Conservation (phyloP, 2,329 filamentous ascomycete species). For the Monosporascus sp. region DNA sequence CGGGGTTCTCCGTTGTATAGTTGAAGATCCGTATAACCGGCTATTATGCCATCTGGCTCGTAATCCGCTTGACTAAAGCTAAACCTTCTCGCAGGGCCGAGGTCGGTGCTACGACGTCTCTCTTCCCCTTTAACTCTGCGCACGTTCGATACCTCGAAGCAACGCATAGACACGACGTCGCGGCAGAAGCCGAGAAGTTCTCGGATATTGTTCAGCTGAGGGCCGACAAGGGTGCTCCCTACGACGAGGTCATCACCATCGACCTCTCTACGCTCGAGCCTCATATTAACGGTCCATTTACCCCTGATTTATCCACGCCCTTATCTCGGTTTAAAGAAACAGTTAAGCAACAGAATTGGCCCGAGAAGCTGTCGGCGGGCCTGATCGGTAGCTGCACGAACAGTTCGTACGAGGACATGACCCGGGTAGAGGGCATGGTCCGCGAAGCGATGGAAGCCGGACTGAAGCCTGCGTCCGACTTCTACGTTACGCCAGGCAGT, state of each 20-base stretch:
- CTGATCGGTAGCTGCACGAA: constrained; percentile 98
- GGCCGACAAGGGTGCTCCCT: constrained; percentile 77
- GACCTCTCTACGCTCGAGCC: constrained; percentile 87
- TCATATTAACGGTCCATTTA: constrained; percentile 95
- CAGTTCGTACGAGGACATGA: constrained; percentile 99
- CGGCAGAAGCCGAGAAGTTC: constrained; percentile 56
- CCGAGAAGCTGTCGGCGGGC: constrained; percentile 82
- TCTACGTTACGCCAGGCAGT: constrained; percentile 94
- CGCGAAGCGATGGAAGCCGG: constrained; percentile 88
- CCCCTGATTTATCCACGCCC: constrained; percentile 89
- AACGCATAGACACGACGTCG: constrained; percentile 71
- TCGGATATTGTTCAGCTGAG: constrained; percentile 54
- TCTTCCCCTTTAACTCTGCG: constrained; percentile 85
- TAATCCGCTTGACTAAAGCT: too few relatives aligned
- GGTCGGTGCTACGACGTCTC: constrained; percentile 90
- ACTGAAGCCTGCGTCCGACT: constrained; percentile 80
- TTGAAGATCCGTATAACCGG: too few relatives aligned
- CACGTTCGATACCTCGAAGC: constrained; percentile 82
- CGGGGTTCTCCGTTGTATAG: too few relatives aligned
- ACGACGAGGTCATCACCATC: constrained; percentile 88
- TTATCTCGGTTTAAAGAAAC: constrained; percentile 84
- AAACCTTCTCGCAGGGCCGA: constrained; percentile 43
- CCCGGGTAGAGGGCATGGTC: constrained; percentile 84
- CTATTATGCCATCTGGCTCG: too few relatives aligned
- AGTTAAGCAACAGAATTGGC: constrained; percentile 83